These are phyloP conservation scores for Gnaphalium uliginosum DNA, from an alignment of 129 eudicot genomes.

Conservation along the genomic window DNA sequence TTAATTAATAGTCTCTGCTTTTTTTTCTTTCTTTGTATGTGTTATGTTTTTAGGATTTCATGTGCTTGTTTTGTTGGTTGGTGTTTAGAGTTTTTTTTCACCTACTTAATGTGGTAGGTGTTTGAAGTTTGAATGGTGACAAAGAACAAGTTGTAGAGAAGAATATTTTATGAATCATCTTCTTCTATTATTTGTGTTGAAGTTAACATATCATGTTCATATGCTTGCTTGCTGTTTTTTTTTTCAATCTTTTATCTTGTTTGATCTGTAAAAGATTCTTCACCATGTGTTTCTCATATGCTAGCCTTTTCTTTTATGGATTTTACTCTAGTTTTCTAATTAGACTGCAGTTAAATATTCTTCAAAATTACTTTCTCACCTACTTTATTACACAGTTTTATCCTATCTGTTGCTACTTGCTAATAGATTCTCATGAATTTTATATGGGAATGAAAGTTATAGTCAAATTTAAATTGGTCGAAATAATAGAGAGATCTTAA, in stretches of 20 bases:
- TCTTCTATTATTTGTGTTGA: conserved; percentile 18
- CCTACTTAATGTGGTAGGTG: conserved; percentile 21
- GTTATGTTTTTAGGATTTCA: conserved; percentile 5
- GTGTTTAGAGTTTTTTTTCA: conserved; percentile 26
- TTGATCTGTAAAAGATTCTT: conserved; percentile 42
- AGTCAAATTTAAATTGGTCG: too few species aligned
- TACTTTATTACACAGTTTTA: too few species aligned
- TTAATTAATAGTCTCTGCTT: background rate
- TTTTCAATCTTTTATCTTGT: conserved; percentile 21
- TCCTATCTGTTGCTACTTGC: background rate
- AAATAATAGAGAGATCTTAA: too few species aligned
- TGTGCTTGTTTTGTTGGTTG: background rate
- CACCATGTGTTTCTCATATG: conserved; percentile 35
- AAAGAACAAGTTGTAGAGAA: conserved; percentile 26
- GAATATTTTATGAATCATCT: conserved; percentile 32
- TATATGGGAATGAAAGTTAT: too few species aligned
- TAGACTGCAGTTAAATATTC: background rate
- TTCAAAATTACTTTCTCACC: background rate
- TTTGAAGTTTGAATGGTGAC: conserved; percentile 27
- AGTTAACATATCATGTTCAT: conserved; percentile 2
- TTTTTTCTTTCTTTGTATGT: background rate
- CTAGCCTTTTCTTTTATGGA: background rate
- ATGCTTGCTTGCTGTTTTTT: conserved; percentile 9
- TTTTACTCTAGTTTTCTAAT: background rate
- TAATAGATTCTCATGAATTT: too few species aligned